Conservation (phyloP, 345 rosid species). For the Brassica rapa region DNA sequence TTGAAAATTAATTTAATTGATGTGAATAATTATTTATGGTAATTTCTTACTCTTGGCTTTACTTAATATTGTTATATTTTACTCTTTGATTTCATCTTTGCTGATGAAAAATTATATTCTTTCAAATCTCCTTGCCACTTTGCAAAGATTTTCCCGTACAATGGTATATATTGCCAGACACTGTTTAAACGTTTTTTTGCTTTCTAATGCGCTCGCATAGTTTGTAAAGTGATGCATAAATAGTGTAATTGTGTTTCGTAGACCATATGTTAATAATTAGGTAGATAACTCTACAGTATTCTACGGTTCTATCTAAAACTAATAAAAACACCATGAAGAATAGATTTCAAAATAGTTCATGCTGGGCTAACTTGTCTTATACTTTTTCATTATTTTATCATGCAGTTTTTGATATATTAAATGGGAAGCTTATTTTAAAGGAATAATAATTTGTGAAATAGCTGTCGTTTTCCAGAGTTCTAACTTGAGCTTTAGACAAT, state of each 20-base stretch:
- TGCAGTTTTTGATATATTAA: background rate
- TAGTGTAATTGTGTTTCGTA: background rate
- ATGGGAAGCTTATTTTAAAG: background rate
- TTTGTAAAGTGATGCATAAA: background rate
- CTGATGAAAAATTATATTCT: slow-evolving; percentile 25
- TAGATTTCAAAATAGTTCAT: background rate
- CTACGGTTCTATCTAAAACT: background rate
- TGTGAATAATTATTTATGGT: slow-evolving; percentile 13
- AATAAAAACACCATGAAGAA: slow-evolving; percentile 1
- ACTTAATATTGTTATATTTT: background rate
- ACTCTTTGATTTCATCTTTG: slow-evolving; percentile 13
- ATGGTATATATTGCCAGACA: background rate
- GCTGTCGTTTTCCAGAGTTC: background rate
- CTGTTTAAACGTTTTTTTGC: background rate
- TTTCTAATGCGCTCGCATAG: background rate
- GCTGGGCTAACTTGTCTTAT: background rate
- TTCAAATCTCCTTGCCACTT: slow-evolving; percentile 20
- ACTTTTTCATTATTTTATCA: background rate
- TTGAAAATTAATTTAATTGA: background rate
- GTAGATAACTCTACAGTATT: background rate
- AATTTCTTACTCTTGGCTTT: background rate
- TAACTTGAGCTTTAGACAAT: background rate
- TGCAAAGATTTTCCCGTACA: slow-evolving; percentile 2
- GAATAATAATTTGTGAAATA: background rate
- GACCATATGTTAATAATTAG: background rate